Percentiles rank a stretch among this genome's conserved stretches.
Conservation (phyloP, 805 yeast genomes). For the Saccharomycopsis microspora region DNA sequence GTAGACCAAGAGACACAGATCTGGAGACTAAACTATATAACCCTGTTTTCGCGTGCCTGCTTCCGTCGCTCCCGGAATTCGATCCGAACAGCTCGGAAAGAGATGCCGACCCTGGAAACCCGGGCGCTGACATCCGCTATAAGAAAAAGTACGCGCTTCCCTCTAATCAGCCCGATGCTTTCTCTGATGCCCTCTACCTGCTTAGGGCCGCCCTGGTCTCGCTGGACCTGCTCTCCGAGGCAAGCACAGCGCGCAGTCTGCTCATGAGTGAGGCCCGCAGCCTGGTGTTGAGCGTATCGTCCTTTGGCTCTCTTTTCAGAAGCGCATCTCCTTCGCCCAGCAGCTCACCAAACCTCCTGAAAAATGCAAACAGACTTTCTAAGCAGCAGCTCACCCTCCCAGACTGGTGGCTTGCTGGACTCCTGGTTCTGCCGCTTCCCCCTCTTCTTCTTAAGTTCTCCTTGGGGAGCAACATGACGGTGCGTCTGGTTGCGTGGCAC, state of each 20-base stretch:
- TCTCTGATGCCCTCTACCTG: background rate
- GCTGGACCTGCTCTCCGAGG: background rate
- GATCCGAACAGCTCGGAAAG: background rate
- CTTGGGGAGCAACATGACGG: constrained; percentile 5
- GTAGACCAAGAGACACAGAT: no score
- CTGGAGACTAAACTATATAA: no score
- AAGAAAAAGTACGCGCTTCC: constrained; percentile 16
- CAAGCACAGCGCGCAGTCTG: background rate
- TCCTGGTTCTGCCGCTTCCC: constrained; percentile 14
- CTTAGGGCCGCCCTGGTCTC: constrained; percentile 5
- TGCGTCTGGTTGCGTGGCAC: constrained; percentile 13
- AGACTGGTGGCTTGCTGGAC: constrained; percentile 12
- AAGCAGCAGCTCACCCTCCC: constrained; percentile 7
- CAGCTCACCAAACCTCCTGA: background rate
- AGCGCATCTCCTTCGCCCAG: background rate
- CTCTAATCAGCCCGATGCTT: constrained; percentile 2
- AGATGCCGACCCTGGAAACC: background rate
- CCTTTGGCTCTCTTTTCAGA: constrained; percentile 8
- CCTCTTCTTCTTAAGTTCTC: constrained; percentile 13
- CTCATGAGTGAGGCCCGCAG: constrained; percentile 3
- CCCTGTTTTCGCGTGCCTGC: no score
- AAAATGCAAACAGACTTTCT: background rate
- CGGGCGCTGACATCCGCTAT: constrained; percentile 8
- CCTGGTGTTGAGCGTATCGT: constrained; percentile 11
- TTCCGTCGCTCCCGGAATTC: no score